Evolutionary conservation across 495 filamentous ascomycete genomes (phyloP).

Genomic region (Patellaria atrata): DNA sequence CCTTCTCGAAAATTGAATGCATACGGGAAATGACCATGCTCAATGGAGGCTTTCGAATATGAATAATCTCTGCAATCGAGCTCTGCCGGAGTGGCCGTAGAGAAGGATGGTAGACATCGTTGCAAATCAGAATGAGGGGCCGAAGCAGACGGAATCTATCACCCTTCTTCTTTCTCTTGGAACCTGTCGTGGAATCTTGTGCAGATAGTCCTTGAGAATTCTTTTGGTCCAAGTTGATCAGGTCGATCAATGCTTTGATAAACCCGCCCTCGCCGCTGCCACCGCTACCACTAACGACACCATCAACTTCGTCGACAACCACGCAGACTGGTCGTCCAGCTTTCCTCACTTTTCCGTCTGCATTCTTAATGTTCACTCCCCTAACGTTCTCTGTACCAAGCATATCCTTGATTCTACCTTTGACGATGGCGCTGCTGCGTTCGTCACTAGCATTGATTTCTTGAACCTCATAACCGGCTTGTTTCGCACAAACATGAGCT

Average conservation of each 20-base stretch:
- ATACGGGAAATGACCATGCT: slow-evolving; percentile 75
- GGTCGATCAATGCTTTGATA: slow-evolving; percentile 83
- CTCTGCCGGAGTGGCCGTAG: slow-evolving; percentile 71
- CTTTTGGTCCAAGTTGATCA: slow-evolving; percentile 72
- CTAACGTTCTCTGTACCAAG: slow-evolving; percentile 87
- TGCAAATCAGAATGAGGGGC: slow-evolving; percentile 87
- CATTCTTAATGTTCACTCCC: slow-evolving; percentile 52
- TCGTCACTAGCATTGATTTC: slow-evolving; percentile 83
- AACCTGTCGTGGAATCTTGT: slow-evolving; percentile 24
- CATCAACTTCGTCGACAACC: slow-evolving; percentile 92
- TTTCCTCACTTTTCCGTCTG: slow-evolving; percentile 48
- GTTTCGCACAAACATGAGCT: slow-evolving; percentile 86
- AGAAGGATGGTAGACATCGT: slow-evolving; percentile 90
- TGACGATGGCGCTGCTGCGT: slow-evolving; percentile 63
- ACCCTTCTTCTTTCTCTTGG: slow-evolving; percentile 44
- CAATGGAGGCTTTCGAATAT: slow-evolving; percentile 74
- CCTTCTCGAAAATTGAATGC: slow-evolving; percentile 67
- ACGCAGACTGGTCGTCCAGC: slow-evolving; percentile 82
- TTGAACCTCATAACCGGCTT: slow-evolving; percentile 89
- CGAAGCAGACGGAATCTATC: slow-evolving; percentile 75
- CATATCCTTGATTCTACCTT: slow-evolving; percentile 73
- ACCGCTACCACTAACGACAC: slow-evolving; percentile 67
- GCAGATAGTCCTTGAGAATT: slow-evolving; percentile 36
- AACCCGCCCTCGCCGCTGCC: slow-evolving; percentile 71
- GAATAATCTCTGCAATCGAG: slow-evolving; percentile 74